Percentiles rank a stretch among this genome's conserved stretches.
phyloP scores from a whole-genome alignment of 352 stramenopile genomes.

The Phytophthora crassamura region DNA sequence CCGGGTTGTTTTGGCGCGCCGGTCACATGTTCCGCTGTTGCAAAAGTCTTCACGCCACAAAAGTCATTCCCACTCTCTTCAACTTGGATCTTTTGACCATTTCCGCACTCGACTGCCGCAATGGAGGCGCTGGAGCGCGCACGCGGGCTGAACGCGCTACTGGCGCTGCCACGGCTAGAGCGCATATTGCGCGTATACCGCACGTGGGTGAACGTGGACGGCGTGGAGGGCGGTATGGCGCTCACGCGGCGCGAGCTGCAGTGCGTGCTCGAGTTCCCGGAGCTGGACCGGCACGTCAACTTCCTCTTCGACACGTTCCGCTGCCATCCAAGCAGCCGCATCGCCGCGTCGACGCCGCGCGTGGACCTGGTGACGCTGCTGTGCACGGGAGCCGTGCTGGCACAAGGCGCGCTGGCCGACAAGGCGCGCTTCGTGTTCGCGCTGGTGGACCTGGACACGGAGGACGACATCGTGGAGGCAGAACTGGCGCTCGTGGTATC shows the following conservation, averaged over 20 bases:
- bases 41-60: constrained; percentile 3
- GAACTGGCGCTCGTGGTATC: constrained; percentile 75
- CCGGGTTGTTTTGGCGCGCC: no score
- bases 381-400: constrained; percentile 45
- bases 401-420: constrained; percentile 55
- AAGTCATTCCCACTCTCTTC: constrained; percentile 4
- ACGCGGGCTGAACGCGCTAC: constrained; percentile 46
- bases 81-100: constrained; percentile 19
- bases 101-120: constrained; percentile 10
- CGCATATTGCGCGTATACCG: constrained; percentile 65
- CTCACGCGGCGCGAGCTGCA: constrained; percentile 69
- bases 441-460: constrained; percentile 74
- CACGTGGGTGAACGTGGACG: constrained; percentile 57
- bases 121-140: constrained; percentile 42
- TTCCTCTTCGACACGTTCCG: constrained; percentile 66
- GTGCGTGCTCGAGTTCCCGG: constrained; percentile 64
- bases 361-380: constrained; percentile 73
- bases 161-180: constrained; percentile 60
- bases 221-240: constrained; percentile 65
- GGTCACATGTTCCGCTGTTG: no score
- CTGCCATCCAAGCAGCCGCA: constrained; percentile 5
- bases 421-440: constrained; percentile 69
- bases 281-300: constrained; percentile 33
- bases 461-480: constrained; percentile 78
- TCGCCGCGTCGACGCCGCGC: constrained; percentile 10